Base-by-base conservation (phyloP, 2,329 filamentous ascomycete species). In the Stenocarpella maydis region DNA sequence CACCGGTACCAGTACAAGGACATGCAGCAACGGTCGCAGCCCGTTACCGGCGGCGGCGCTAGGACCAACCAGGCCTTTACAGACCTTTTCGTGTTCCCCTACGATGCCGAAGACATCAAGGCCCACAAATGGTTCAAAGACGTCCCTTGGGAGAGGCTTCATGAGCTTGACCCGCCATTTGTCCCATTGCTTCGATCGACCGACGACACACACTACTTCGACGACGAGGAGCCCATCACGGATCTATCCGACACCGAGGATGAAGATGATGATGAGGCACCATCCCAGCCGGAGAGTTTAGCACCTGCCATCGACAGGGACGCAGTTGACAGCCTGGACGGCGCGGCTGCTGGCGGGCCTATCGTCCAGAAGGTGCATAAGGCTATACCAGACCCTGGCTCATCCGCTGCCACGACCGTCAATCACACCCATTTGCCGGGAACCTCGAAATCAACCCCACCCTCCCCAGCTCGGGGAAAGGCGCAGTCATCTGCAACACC, bases 101-200 rank as follows among this genome's bases (percentile, higher is more conserved):
- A 96, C 71, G 95, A 97, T 75, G 95, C 93, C 1, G 89, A 92
- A 72, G 94, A 98, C 67, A 97, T 98, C 83, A 98, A 97, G 78
- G 81, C 86, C 4, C 96, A 98, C 80, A 88, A 89, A 14, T 98
- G 95, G 87, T 98, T 98, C 82, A 86, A 85, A 68, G 88, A 89
- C 61, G 88, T 97, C 19, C 87, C 88, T 1, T 98, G 94, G 96
- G 88, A 92, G 17, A 87, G 87, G 0, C 80, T 97, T 19, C 92
- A 96, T 75, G 80, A 86, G 41, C 86, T 88, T 67, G 83, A 83
- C 10, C 95, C 95, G 0, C 95, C 95, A 0, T 95, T 97, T 75
- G 83, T 97, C 0, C 95, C 95, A 0, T 86, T 89, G 12, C 90
- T 98, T 28, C 84, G 84, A 47, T 83, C 84, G 37, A 82, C 85